A percentile compares a stretch with the other conserved stretches of the same genome.
Conservation (phyloP, 2,329 filamentous ascomycete genomes). For the Claviceps humidiphila region DNA sequence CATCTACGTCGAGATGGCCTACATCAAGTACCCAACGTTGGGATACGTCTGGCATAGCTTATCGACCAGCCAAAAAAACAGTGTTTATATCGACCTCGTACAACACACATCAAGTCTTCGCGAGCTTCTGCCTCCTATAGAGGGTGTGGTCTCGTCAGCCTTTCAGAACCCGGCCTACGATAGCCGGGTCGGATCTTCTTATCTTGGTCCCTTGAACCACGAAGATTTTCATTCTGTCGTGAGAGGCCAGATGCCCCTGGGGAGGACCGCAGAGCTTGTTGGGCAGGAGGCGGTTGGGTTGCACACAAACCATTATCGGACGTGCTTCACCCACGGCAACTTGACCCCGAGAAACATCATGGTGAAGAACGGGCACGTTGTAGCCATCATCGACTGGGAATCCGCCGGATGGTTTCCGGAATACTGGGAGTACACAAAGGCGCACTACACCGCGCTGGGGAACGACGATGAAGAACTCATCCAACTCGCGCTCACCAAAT, state of each 20-base stretch:
- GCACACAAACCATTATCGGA: constrained; percentile 12
- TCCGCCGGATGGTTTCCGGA: constrained; percentile 23
- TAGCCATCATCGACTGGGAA: constrained; percentile 19
- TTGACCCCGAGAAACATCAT: constrained; percentile 16
- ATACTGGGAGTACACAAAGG: constrained; percentile 18
- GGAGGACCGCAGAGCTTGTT: constrained; percentile 12
- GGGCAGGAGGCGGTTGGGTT: constrained; percentile 12
- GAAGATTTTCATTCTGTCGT: constrained; percentile 14
- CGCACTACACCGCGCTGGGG: constrained; percentile 12
- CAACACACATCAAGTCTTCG: constrained; percentile 12
- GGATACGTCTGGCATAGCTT: constrained; percentile 10
- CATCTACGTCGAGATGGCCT: constrained; percentile 17
- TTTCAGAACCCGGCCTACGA: constrained; percentile 13
- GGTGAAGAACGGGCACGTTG: constrained; percentile 12
- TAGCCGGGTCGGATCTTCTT: constrained; percentile 12
- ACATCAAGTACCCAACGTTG: constrained; percentile 11
- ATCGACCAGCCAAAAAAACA: constrained; percentile 10
- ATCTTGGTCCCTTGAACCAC: constrained; percentile 14
- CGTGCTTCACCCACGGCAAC: constrained; percentile 16
- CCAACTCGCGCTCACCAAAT: constrained; percentile 10
- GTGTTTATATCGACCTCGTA: constrained; percentile 13
- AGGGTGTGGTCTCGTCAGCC: constrained; percentile 13
- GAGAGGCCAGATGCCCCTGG: constrained; percentile 11
- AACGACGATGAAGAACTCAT: constrained; percentile 11
- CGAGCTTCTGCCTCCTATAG: constrained; percentile 11